Conservation (phyloP, 805 yeast genomes). For the Kluyveromyces lactis region DNA sequence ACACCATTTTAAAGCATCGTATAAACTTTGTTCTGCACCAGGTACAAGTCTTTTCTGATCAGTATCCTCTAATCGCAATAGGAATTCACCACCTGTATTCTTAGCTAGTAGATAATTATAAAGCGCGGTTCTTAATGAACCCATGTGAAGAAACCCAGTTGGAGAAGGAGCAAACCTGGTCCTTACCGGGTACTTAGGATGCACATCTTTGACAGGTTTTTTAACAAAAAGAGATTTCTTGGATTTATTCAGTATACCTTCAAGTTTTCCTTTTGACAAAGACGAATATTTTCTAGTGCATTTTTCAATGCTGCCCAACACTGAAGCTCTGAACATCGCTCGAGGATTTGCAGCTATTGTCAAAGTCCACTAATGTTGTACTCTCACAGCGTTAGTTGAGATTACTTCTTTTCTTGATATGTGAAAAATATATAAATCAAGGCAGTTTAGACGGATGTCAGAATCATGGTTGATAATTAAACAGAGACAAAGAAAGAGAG, state of each 20-base stretch:
- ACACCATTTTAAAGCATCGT: constrained; percentile 70
- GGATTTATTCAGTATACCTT: neutral
- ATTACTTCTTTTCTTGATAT: too few species aligned
- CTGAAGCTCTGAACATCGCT: neutral
- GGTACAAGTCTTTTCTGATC: constrained; percentile 71
- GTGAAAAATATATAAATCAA: too few species aligned
- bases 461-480: too few species aligned
- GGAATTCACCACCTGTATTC: constrained; percentile 69
- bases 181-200: constrained; percentile 52
- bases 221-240: constrained; percentile 10
- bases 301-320: neutral
- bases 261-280: neutral
- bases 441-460: too few species aligned
- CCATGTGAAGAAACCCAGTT: constrained; percentile 89
- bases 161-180: constrained; percentile 98
- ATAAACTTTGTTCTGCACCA: constrained; percentile 79
- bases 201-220: constrained; percentile 22
- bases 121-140: constrained; percentile 87
- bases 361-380: too few species aligned
- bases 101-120: constrained; percentile 81
- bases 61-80: constrained; percentile 86
- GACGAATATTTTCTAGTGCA: neutral
- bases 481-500: too few species aligned
- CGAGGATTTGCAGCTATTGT: too few species aligned
- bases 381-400: too few species aligned